phyloP scores from a whole-genome alignment of 1,284 basidiomycete species.

The Boletellus deceptivus region DNA sequence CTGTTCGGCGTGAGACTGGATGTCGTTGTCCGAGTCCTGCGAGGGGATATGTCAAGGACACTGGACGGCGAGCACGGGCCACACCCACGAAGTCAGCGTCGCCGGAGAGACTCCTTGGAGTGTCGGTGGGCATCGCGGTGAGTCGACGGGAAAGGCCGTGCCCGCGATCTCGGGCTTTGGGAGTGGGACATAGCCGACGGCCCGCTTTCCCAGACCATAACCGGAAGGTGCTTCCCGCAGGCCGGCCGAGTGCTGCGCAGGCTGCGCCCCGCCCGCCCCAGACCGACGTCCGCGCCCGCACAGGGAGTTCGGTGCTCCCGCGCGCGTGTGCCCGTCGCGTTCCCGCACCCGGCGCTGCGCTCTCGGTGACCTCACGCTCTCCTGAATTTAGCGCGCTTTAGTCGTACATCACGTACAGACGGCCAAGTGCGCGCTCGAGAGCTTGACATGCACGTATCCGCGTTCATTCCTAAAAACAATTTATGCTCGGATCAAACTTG shows the following conservation, averaged over 20 bases:
- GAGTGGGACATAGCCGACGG: not conserved
- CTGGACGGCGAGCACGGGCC: conserved; percentile 13
- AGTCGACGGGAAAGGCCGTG: not conserved
- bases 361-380: conserved; percentile 24
- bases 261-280: not conserved
- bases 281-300: too few relatives aligned
- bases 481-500: conserved; percentile 26
- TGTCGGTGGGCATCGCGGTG: conserved; percentile 29
- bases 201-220: not conserved
- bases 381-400: conserved; percentile 29
- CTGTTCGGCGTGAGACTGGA: conserved; percentile 49
- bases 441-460: conserved; percentile 12
- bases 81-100: conserved; percentile 26
- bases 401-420: conserved; percentile 29
- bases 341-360: not conserved
- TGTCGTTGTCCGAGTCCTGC: conserved; percentile 65
- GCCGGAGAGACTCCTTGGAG: conserved; percentile 28
- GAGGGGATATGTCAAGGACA: conserved; percentile 11
- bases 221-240: not conserved
- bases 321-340: not conserved
- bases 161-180: not conserved
- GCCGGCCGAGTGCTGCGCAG: not conserved
- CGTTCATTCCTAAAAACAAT: conserved; percentile 18
- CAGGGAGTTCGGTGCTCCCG: too few relatives aligned
- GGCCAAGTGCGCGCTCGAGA: conserved; percentile 5